phyloP scores from a whole-genome alignment of 257 asterid genomes.

The Solanum arcanum region DNA sequence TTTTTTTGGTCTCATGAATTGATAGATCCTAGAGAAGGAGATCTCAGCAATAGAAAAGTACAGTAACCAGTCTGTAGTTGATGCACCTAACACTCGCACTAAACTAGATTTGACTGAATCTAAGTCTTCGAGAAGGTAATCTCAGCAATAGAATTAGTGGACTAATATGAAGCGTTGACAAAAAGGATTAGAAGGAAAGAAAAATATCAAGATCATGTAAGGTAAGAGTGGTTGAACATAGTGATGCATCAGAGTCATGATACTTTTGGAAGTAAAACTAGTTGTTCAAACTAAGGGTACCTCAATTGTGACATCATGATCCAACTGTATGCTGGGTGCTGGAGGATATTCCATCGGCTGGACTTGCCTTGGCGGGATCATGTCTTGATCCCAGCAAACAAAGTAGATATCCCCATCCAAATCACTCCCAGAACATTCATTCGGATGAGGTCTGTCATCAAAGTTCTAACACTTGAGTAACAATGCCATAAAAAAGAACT shows the following conservation, averaged over 20 bases:
- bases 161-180: not conserved
- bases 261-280: not conserved
- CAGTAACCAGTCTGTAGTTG: not conserved
- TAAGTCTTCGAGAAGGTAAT: not conserved
- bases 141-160: not conserved
- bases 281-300: conserved; percentile 13
- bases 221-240: not conserved
- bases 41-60: not conserved
- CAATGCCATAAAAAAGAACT: not conserved
- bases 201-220: not conserved
- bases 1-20: not conserved
- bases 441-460: conserved; percentile 75
- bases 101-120: not conserved
- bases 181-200: not conserved
- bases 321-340: conserved; percentile 38
- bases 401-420: conserved; percentile 93
- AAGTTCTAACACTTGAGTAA: not conserved
- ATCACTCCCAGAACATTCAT: conserved; percentile 97
- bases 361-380: conserved; percentile 45
- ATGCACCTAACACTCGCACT: not conserved
- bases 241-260: not conserved
- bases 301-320: conserved; percentile 75
- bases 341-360: conserved; percentile 67
- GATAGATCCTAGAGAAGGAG: not conserved
- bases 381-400: conserved; percentile 78